These are phyloP conservation scores for Nannochloropsis granulata DNA, from an alignment of 108 stramenopile genomes.

Conservation along the genomic window DNA sequence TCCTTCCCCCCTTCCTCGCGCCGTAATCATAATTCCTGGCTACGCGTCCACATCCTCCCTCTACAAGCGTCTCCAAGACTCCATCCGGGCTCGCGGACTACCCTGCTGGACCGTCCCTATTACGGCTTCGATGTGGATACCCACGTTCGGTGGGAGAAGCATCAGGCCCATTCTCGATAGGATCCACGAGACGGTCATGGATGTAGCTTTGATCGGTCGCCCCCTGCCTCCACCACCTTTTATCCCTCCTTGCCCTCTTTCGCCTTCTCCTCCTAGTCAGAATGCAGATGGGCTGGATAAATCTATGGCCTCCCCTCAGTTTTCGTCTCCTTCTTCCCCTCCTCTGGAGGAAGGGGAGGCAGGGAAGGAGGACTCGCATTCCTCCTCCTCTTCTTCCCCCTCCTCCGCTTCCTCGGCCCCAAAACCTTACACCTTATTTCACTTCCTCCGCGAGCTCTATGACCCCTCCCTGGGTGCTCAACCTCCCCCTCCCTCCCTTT, in stretches of 20 bases:
- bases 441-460: not conserved
- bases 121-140: conserved; percentile 16
- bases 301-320: no score
- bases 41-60: conserved; percentile 12
- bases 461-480: not conserved
- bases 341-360: not conserved
- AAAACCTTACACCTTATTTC: not conserved
- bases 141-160: conserved; percentile 19
- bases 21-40: not conserved
- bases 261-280: not conserved
- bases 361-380: not conserved
- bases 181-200: conserved; percentile 21
- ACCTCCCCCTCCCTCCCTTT: not conserved
- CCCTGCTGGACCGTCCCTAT: conserved; percentile 19
- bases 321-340: no score
- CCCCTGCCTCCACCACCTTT: not conserved
- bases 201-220: not conserved
- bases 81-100: conserved; percentile 5
- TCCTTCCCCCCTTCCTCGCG: not conserved
- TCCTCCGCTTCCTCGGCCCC: not conserved
- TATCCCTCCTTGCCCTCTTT: no score
- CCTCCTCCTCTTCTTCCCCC: not conserved
- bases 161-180: conserved; percentile 22
- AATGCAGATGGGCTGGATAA: not conserved
- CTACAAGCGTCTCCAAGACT: conserved; percentile 8